phyloP scores from a whole-genome alignment of 768 basidiomycete genomes.

The Termitomyces sp. region DNA sequence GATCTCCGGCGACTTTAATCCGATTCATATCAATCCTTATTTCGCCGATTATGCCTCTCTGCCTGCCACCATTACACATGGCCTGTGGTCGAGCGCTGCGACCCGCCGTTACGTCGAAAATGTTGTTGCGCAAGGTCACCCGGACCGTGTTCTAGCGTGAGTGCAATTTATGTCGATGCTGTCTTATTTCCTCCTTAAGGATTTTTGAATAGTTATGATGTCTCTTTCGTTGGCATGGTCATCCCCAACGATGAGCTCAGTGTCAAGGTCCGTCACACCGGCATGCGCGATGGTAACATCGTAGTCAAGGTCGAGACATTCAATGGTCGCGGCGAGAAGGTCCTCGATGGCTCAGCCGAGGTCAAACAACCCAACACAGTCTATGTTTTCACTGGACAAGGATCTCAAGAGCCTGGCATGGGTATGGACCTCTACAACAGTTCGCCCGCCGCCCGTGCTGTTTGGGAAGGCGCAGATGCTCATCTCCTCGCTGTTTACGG shows the following conservation, averaged over 20 bases:
- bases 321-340: constrained; percentile 85
- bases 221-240: constrained; percentile 96
- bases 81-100: constrained; percentile 95
- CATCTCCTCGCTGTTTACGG: constrained; percentile 94
- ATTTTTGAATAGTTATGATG: constrained; percentile 62
- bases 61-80: constrained; percentile 96
- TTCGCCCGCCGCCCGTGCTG: constrained; percentile 90
- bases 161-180: constrained; percentile 23
- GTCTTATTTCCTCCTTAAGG: neutral
- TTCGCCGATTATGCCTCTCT: constrained; percentile 91
- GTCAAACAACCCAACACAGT: constrained; percentile 89
- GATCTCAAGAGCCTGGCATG: constrained; percentile 98
- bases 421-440: constrained; percentile 96
- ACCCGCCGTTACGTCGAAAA: constrained; percentile 91
- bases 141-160: constrained; percentile 84
- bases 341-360: constrained; percentile 88
- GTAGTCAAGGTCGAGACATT: constrained; percentile 84
- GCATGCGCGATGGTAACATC: constrained; percentile 91
- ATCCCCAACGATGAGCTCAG: constrained; percentile 82
- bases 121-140: constrained; percentile 87
- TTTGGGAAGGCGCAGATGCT: constrained; percentile 95
- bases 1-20: constrained; percentile 97
- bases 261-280: constrained; percentile 84
- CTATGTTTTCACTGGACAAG: constrained; percentile 98
- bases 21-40: constrained; percentile 98